phyloP scores from a whole-genome alignment of 495 filamentous ascomycete genomes.

The Trichoderma asperelloides region DNA sequence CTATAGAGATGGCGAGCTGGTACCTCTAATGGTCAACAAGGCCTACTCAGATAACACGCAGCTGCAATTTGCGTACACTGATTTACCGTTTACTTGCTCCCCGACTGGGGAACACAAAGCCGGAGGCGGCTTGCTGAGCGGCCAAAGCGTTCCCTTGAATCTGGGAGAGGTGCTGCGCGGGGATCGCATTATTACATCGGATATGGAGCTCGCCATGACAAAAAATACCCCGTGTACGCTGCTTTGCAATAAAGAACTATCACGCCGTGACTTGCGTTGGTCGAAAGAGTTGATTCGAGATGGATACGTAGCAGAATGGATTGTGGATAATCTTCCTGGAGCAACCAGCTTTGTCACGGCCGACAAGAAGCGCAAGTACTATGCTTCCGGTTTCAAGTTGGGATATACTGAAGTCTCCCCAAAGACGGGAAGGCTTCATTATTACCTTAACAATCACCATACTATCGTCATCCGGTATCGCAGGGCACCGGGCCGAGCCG shows the following conservation, averaged over 20 bases:
- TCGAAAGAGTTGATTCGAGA: constrained; percentile 67
- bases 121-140: constrained; percentile 65
- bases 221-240: constrained; percentile 67
- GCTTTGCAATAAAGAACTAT: constrained; percentile 62
- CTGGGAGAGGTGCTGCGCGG: constrained; percentile 89
- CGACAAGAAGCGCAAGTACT: constrained; percentile 83
- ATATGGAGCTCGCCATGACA: constrained; percentile 77
- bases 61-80: constrained; percentile 88
- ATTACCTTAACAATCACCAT: constrained; percentile 86
- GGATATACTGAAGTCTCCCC: constrained; percentile 65
- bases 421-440: constrained; percentile 51
- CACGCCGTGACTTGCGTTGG: constrained; percentile 56
- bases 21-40: constrained; percentile 90
- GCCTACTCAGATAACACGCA: constrained; percentile 89
- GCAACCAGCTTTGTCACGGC: constrained; percentile 89
- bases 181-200: constrained; percentile 81
- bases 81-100: constrained; percentile 86
- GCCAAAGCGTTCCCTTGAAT: constrained; percentile 76
- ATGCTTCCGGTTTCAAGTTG: constrained; percentile 91
- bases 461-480: constrained; percentile 83
- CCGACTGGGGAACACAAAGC: constrained; percentile 61
- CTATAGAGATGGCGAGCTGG: constrained; percentile 70
- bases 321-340: constrained; percentile 88
- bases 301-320: constrained; percentile 91
- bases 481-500: constrained; percentile 57